phyloP scores from a whole-genome alignment of 2,329 filamentous ascomycete species.

The Aspergillus piperis region DNA sequence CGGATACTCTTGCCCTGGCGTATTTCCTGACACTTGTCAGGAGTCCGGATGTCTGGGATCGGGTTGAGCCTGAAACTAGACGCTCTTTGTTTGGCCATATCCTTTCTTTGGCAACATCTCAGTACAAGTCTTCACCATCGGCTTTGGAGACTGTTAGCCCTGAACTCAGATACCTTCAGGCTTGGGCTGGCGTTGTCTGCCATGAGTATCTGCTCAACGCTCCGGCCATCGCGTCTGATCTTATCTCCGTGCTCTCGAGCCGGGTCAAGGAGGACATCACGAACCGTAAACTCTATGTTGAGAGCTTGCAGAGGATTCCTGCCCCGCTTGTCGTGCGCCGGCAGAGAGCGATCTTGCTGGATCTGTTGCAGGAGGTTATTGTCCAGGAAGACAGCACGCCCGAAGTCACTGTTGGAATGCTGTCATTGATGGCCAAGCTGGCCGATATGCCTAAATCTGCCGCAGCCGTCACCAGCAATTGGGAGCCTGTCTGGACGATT shows the following conservation, averaged over 20 bases:
- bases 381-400: conserved; percentile 29
- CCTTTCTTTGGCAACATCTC: conserved; percentile 33
- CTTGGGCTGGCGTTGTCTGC: conserved; percentile 42
- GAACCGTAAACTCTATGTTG: conserved; percentile 33
- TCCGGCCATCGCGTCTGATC: conserved; percentile 35
- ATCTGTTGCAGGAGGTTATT: conserved; percentile 37
- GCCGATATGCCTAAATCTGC: conserved; percentile 43
- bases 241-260: conserved; percentile 37
- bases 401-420: conserved; percentile 33
- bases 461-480: conserved; percentile 37
- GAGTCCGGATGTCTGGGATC: conserved; percentile 32
- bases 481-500: conserved; percentile 39
- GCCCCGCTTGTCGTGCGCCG: conserved; percentile 40
- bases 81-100: conserved; percentile 37
- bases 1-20: conserved; percentile 34
- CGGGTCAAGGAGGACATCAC: conserved; percentile 32
- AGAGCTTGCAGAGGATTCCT: conserved; percentile 41
- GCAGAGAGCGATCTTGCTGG: conserved; percentile 36
- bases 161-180: conserved; percentile 36
- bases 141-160: conserved; percentile 29
- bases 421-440: conserved; percentile 44
- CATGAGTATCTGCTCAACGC: conserved; percentile 42
- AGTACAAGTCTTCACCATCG: conserved; percentile 27
- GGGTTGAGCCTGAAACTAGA: conserved; percentile 33
- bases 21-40: conserved; percentile 38